These are phyloP conservation scores for Aleurites moluccanus DNA, from an alignment of 441 rosid species.

Conservation along the genomic window DNA sequence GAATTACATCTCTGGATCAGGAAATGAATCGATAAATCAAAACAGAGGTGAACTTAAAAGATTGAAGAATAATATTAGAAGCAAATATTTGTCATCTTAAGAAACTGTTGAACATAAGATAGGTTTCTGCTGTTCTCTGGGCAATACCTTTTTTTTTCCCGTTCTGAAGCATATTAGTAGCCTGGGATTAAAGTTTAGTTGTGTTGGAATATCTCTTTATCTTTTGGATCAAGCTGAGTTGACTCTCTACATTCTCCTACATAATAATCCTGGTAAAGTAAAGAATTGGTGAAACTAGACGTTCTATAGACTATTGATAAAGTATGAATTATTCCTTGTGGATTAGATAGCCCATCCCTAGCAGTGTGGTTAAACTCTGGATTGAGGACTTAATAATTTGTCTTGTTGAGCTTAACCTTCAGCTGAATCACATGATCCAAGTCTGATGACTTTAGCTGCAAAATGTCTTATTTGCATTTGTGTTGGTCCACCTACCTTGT, in stretches of 20 bases:
- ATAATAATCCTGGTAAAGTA: constrained; percentile 3
- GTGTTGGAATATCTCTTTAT: not conserved
- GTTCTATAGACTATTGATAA: no score
- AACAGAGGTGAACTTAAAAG: not conserved
- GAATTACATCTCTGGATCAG: not conserved
- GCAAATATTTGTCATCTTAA: not conserved
- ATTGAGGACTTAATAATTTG: no score
- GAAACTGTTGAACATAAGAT: not conserved
- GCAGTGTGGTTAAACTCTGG: no score
- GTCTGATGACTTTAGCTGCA: no score
- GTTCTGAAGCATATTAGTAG: not conserved
- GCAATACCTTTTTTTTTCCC: not conserved
- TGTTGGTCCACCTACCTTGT: no score
- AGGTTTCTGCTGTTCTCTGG: not conserved
- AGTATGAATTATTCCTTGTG: no score
- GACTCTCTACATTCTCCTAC: not conserved
- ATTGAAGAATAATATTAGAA: not conserved
- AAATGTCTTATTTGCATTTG: no score
- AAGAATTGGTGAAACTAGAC: no score
- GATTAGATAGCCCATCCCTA: no score
- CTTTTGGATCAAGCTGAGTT: not conserved
- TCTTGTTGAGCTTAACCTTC: no score
- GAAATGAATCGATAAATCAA: not conserved
- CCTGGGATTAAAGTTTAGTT: not conserved
- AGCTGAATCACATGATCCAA: no score